Percentiles rank a stretch among this genome's conserved stretches.
These are phyloP conservation scores for Avena insularis DNA, from an alignment of 176 grass and related monocot species.

Conservation along the genomic window DNA sequence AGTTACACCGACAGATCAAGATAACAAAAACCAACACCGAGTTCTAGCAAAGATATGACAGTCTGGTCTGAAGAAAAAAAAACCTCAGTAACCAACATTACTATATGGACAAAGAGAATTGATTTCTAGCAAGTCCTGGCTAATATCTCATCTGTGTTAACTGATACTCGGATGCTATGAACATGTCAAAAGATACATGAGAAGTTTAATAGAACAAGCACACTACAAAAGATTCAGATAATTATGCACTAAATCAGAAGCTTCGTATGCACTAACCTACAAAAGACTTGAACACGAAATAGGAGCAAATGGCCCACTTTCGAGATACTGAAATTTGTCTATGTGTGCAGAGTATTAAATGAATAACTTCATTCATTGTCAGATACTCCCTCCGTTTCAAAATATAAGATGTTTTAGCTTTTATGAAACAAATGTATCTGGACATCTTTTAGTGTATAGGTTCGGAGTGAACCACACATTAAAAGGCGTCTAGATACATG, in stretches of 20 bases:
- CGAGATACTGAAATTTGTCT: background rate
- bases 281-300: background rate
- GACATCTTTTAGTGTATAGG: no score
- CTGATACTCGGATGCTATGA: background rate
- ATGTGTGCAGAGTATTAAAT: conserved; percentile 6
- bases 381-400: background rate
- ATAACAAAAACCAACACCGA: conserved; percentile 35
- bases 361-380: background rate
- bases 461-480: no score
- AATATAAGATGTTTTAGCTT: no score
- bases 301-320: background rate
- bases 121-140: background rate
- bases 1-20: conserved; percentile 32
- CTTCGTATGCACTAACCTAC: conserved; percentile 20
- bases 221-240: conserved; percentile 8
- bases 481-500: no score
- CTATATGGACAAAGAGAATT: conserved; percentile 21
- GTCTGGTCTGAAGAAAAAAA: conserved; percentile 21
- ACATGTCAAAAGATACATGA: background rate
- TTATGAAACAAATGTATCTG: no score
- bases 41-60: conserved; percentile 25
- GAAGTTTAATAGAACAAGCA: background rate
- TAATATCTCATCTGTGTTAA: conserved; percentile 7
- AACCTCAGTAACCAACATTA: conserved; percentile 21
- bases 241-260: background rate